These are phyloP conservation scores for Ramularia endophylla DNA, from an alignment of 2,329 filamentous ascomycete genomes.

Conservation along the genomic window DNA sequence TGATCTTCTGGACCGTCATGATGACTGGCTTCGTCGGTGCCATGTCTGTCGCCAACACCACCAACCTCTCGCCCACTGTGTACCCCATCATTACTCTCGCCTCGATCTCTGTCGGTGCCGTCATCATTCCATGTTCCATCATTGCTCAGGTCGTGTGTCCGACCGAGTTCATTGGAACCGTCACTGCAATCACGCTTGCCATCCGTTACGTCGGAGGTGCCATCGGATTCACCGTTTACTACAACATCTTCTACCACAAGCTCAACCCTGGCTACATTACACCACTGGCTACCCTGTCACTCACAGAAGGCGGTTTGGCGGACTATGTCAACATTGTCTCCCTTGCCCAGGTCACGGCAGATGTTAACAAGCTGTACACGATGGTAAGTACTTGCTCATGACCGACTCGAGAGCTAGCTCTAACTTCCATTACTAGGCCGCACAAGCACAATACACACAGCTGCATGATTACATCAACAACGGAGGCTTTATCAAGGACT, in stretches of 20 bases:
- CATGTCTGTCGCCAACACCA: conserved; percentile 20
- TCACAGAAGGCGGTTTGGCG: background rate
- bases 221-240: conserved; percentile 46
- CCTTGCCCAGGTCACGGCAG: conserved; percentile 3
- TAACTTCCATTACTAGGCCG: background rate
- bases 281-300: background rate
- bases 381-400: too few relatives aligned
- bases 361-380: conserved; percentile 17
- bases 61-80: conserved; percentile 21
- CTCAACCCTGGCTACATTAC: conserved; percentile 5
- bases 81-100: conserved; percentile 52
- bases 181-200: conserved; percentile 61
- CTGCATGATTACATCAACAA: conserved; percentile 2
- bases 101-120: conserved; percentile 60
- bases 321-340: background rate
- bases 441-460: conserved; percentile 16
- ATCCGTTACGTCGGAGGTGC: conserved; percentile 63
- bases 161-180: conserved; percentile 62
- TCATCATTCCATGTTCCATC: conserved; percentile 61
- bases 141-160: conserved; percentile 63
- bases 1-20: conserved; percentile 53
- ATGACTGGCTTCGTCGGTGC: conserved; percentile 55
- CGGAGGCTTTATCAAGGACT: background rate
- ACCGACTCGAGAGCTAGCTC: too few relatives aligned
- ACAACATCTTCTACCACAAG: conserved; percentile 48